Evolutionary conservation across 129 eudicot species (phyloP).

Genomic region (Saussurea involucrata): DNA sequence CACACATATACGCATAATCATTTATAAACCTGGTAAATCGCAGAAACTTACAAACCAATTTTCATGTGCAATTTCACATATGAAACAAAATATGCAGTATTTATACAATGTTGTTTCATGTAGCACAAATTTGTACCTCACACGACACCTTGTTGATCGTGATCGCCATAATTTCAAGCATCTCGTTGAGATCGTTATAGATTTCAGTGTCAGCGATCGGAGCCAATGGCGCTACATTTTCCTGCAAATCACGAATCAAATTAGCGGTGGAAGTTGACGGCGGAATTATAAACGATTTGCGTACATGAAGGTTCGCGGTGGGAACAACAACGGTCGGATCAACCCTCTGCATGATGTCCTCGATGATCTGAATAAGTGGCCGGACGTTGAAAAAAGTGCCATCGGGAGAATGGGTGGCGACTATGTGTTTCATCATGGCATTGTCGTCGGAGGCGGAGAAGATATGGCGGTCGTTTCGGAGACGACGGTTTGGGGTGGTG

Average conservation of each 20-base stretch:
- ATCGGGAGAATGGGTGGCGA: slow-evolving; percentile 65
- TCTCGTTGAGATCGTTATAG: slow-evolving; percentile 46
- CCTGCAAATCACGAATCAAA: slow-evolving; percentile 28
- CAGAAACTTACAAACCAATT: neutral
- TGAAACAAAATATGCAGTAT: neutral
- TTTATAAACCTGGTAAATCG: neutral
- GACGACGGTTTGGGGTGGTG: slow-evolving; percentile 19
- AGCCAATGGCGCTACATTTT: slow-evolving; percentile 39
- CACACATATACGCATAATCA: neutral
- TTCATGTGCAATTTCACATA: neutral
- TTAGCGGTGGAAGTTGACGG: neutral
- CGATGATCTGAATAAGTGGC: slow-evolving; percentile 63
- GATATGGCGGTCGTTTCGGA: slow-evolving; percentile 45
- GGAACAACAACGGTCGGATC: slow-evolving; percentile 23
- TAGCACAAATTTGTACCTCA: slow-evolving; percentile 42
- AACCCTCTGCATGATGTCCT: slow-evolving; percentile 64
- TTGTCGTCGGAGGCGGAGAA: slow-evolving; percentile 64
- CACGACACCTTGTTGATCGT: slow-evolving; percentile 60
- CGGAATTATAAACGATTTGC: neutral
- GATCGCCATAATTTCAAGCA: slow-evolving; percentile 59
- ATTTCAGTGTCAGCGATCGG: slow-evolving; percentile 41
- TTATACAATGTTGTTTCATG: neutral
- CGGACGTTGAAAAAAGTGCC: slow-evolving; percentile 52
- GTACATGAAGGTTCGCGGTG: slow-evolving; percentile 12
- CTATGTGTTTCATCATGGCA: slow-evolving; percentile 69